A percentile compares a stretch with the other conserved stretches of the same genome.
phyloP scores from a whole-genome alignment of 805 yeast species.

The Nakazawaea populi region DNA sequence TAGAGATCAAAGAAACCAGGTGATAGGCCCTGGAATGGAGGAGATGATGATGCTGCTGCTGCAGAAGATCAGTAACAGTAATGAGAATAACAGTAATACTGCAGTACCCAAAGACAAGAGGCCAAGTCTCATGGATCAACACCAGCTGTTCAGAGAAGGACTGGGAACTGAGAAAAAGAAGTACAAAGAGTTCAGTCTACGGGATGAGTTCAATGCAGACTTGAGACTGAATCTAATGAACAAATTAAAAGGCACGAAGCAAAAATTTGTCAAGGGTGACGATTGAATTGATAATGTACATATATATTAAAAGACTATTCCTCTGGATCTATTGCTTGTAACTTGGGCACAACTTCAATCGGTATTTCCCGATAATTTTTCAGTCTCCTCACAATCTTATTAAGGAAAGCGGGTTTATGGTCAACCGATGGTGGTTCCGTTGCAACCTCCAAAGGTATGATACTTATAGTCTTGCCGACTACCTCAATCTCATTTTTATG shows the following conservation, averaged over 20 bases:
- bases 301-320: background rate
- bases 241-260: slow-evolving; percentile 11
- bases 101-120: background rate
- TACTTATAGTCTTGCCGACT: background rate
- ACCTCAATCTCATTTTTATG: slow-evolving; percentile 16
- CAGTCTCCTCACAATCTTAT: slow-evolving; percentile 17
- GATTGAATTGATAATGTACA: background rate
- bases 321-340: slow-evolving; percentile 14
- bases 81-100: background rate
- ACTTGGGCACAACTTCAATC: slow-evolving; percentile 15
- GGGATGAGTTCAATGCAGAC: slow-evolving; percentile 20
- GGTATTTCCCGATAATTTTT: slow-evolving; percentile 15
- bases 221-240: slow-evolving; percentile 18
- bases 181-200: slow-evolving; percentile 16
- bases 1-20: slow-evolving; percentile 14
- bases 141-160: background rate
- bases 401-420: no score
- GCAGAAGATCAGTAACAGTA: background rate
- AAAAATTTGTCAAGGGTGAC: slow-evolving; percentile 7
- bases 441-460: slow-evolving; percentile 10
- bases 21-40: slow-evolving; percentile 1
- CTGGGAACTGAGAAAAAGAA: background rate
- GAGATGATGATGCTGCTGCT: background rate
- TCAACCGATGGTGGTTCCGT: slow-evolving; percentile 10
- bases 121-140: slow-evolving; percentile 1